phyloP scores from a whole-genome alignment of 1,284 basidiomycete species.

The Irpex sp. region DNA sequence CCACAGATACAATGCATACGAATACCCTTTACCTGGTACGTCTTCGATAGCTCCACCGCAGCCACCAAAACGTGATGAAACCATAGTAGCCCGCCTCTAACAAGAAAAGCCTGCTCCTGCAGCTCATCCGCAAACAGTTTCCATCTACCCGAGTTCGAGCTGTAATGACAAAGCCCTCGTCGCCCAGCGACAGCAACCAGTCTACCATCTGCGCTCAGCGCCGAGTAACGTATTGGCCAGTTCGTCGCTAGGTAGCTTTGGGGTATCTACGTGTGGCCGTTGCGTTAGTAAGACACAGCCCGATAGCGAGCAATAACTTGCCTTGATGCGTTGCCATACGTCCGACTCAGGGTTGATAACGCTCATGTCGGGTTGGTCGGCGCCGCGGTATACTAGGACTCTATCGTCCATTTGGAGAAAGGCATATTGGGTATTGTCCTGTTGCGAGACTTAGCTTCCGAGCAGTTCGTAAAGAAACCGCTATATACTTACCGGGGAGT shows the following conservation, averaged over 20 bases:
- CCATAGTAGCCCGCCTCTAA: slow-evolving; percentile 94
- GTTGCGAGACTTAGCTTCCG: neutral
- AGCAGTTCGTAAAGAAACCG: slow-evolving; percentile 1
- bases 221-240: slow-evolving; percentile 94
- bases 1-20: neutral
- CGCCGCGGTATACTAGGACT: slow-evolving; percentile 92
- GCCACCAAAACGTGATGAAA: slow-evolving; percentile 95
- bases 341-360: slow-evolving; percentile 99
- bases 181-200: slow-evolving; percentile 93
- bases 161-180: slow-evolving; percentile 91
- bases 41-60: slow-evolving; percentile 80
- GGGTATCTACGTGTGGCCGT: slow-evolving; percentile 59
- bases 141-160: slow-evolving; percentile 92
- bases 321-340: slow-evolving; percentile 95
- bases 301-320: neutral
- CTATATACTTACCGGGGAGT: slow-evolving; percentile 77
- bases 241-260: slow-evolving; percentile 85
- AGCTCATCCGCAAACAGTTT: slow-evolving; percentile 82
- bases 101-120: slow-evolving; percentile 89
- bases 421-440: slow-evolving; percentile 93
- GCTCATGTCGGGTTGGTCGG: slow-evolving; percentile 97
- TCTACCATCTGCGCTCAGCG: slow-evolving; percentile 87
- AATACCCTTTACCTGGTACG: slow-evolving; percentile 61
- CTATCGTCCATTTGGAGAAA: slow-evolving; percentile 96
- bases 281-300: neutral